Percentiles rank a stretch among this genome's conserved stretches.
Evolutionary conservation across 2,329 filamentous ascomycete genomes (phyloP).

Genomic region (Epichloe amarillans): DNA sequence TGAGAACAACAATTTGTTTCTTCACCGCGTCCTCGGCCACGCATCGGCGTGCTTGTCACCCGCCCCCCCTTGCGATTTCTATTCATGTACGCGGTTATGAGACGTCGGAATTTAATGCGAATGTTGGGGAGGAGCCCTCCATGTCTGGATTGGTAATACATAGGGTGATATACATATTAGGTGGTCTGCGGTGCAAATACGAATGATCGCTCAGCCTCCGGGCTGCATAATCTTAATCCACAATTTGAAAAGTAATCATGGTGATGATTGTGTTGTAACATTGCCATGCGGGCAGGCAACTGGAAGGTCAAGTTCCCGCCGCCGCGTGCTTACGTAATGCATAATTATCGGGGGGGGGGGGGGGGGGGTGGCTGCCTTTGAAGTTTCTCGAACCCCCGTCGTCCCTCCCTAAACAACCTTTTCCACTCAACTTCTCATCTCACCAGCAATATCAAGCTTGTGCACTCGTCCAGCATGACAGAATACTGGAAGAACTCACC

Average conservation of each 20-base stretch:
- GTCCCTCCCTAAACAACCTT: too few relatives aligned
- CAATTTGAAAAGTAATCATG: too few relatives aligned
- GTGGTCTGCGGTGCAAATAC: constrained; percentile 2
- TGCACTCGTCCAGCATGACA: constrained; percentile 47
- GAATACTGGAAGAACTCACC: constrained; percentile 99
- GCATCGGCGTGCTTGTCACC: neutral
- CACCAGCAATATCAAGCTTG: too few relatives aligned
- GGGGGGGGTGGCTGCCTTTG: too few relatives aligned
- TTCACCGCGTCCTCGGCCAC: neutral
- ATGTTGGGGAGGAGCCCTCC: neutral
- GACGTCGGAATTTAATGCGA: neutral
- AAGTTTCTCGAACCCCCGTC: neutral
- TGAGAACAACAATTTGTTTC: neutral
- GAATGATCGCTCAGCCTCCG: neutral
- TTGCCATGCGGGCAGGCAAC: neutral
- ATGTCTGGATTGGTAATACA: constrained; percentile 1
- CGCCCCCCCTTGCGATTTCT: neutral
- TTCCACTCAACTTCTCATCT: too few relatives aligned
- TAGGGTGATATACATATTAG: neutral
- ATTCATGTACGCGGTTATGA: neutral
- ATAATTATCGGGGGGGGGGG: neutral
- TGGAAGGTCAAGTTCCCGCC: neutral
- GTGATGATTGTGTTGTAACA: neutral
- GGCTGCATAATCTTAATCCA: neutral
- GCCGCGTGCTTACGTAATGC: neutral